These are phyloP conservation scores for Botrytis hyacinthi DNA, from an alignment of 2,329 filamentous ascomycete species.

Conservation along the genomic window DNA sequence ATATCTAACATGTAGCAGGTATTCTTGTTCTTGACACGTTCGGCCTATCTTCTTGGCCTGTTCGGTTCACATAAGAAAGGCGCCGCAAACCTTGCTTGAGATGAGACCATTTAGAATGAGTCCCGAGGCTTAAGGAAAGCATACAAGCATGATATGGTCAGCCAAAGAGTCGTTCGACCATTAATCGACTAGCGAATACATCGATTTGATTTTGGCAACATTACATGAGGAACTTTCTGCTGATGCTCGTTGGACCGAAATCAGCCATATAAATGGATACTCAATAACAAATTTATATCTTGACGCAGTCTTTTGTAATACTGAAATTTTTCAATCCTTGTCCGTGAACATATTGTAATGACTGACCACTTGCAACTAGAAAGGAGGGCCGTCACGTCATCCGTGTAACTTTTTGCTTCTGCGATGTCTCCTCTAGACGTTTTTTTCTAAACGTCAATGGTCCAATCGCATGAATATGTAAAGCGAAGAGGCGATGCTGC, in stretches of 20 bases:
- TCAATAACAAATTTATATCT: background rate
- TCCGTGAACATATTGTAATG: background rate
- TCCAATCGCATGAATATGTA: background rate
- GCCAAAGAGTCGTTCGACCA: background rate
- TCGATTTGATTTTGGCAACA: background rate
- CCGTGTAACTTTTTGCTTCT: background rate
- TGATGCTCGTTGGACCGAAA: background rate
- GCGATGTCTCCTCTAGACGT: background rate
- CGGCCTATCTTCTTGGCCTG: conserved; percentile 56
- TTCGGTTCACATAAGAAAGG: conserved; percentile 50
- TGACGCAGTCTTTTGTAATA: background rate
- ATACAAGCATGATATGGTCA: background rate
- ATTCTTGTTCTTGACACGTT: conserved; percentile 56
- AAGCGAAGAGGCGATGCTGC: background rate
- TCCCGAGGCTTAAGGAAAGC: background rate
- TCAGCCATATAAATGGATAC: background rate
- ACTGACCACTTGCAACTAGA: background rate
- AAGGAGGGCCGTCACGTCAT: background rate
- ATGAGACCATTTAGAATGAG: background rate
- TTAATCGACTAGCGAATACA: background rate
- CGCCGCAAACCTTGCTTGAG: background rate
- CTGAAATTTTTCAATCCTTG: background rate
- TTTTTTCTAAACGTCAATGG: background rate
- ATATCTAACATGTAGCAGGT: conserved; percentile 38
- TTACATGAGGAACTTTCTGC: background rate